phyloP scores from a whole-genome alignment of 768 basidiomycete genomes.

The Xerocomellus chrysenteron region DNA sequence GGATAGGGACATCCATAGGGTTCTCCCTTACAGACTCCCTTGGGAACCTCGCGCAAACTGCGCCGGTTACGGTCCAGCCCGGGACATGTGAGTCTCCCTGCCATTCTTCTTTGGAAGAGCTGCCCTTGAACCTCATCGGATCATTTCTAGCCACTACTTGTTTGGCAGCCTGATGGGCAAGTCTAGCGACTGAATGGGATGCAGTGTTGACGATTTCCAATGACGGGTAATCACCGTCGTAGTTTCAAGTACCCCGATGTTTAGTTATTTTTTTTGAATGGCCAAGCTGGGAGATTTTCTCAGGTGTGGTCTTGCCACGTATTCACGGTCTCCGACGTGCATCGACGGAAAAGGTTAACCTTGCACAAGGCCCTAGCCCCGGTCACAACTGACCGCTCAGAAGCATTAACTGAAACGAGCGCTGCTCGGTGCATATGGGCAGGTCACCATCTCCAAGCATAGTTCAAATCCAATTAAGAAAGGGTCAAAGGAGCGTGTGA shows the following conservation, averaged over 20 bases:
- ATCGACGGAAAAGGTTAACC: not conserved
- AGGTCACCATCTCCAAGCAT: not conserved
- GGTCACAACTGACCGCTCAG: not conserved
- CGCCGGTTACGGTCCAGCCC: constrained; percentile 37
- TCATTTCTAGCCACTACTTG: constrained; percentile 2
- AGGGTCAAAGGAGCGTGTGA: constrained; percentile 21
- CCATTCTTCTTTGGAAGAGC: not conserved
- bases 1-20: constrained; percentile 46
- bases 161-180: constrained; percentile 5
- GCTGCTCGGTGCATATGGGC: not conserved
- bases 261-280: not conserved
- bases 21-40: constrained; percentile 54
- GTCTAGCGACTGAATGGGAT: not conserved
- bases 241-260: constrained; percentile 16
- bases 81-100: not conserved
- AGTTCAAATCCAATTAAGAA: constrained; percentile 1
- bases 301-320: not conserved
- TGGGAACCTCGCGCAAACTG: constrained; percentile 47
- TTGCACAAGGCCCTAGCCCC: not conserved
- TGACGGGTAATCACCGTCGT: constrained; percentile 19
- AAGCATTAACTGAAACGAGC: not conserved
- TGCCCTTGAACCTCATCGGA: constrained; percentile 1
- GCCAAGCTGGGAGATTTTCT: not conserved
- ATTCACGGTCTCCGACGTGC: not conserved
- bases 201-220: not conserved